Evolutionary conservation across 2,329 filamentous ascomycete species (phyloP).

Genomic region (Davidsoniella eucalypti): DNA sequence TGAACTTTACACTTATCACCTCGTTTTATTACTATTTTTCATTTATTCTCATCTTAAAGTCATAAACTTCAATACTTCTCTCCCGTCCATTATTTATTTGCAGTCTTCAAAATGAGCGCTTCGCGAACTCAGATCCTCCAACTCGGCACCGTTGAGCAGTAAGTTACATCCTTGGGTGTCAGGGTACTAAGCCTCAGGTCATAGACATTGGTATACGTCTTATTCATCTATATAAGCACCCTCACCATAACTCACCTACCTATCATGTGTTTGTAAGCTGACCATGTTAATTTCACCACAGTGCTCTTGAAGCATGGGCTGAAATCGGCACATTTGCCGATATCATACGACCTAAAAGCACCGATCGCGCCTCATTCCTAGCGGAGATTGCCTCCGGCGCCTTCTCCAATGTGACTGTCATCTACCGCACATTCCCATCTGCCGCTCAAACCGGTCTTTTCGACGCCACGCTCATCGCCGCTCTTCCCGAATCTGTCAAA

Average conservation of each 20-base stretch:
- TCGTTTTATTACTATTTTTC: too few relatives aligned
- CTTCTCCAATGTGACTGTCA: constrained; percentile 47
- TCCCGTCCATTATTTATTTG: neutral
- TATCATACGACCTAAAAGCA: constrained; percentile 44
- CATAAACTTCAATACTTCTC: too few relatives aligned
- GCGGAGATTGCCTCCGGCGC: constrained; percentile 47
- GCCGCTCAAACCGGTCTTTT: constrained; percentile 48
- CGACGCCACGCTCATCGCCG: constrained; percentile 51
- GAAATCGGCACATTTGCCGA: constrained; percentile 44
- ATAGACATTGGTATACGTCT: too few relatives aligned
- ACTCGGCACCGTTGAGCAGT: constrained; percentile 26
- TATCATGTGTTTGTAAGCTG: too few relatives aligned
- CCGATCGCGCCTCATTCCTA: constrained; percentile 49
- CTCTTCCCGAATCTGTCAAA: constrained; percentile 34
- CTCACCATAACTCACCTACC: too few relatives aligned
- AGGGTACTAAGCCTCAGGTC: neutral
- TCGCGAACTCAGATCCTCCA: constrained; percentile 22
- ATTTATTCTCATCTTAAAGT: too few relatives aligned
- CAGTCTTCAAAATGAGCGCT: neutral
- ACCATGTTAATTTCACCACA: constrained; percentile 18
- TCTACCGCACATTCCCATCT: constrained; percentile 57
- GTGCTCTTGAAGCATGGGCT: constrained; percentile 50
- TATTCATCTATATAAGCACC: too few relatives aligned
- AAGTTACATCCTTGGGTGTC: constrained; percentile 13
- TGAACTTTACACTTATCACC: too few relatives aligned